A percentile compares a stretch with the other conserved stretches of the same genome.
Evolutionary conservation across 2,329 filamentous ascomycete species (phyloP).

Genomic region (Calonectria hongkongensis): DNA sequence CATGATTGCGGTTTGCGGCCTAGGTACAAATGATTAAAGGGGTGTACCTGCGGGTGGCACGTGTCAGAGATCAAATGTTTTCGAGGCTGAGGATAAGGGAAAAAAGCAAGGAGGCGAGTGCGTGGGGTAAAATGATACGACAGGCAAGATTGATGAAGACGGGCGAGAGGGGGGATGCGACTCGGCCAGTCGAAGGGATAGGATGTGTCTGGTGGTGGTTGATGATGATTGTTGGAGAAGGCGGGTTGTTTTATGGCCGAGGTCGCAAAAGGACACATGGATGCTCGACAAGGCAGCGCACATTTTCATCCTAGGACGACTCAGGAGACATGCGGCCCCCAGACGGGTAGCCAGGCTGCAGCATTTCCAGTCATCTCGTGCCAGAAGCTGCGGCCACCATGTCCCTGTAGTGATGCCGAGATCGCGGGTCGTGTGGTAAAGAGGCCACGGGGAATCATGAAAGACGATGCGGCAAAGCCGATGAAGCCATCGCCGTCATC

Average conservation of each 20-base stretch:
- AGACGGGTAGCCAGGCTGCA: constrained; percentile 39
- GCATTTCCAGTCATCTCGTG: constrained; percentile 37
- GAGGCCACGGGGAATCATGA: constrained; percentile 28
- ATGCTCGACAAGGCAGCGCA: constrained; percentile 52
- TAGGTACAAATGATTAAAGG: constrained; percentile 53
- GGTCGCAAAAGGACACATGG: constrained; percentile 56
- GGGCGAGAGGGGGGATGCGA: constrained; percentile 44
- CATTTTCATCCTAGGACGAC: constrained; percentile 36
- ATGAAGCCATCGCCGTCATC: constrained; percentile 50
- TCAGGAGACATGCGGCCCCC: constrained; percentile 24
- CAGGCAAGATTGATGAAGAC: constrained; percentile 39
- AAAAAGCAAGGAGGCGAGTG: constrained; percentile 33
- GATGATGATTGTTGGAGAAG: constrained; percentile 47
- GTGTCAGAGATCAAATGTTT: constrained; percentile 38
- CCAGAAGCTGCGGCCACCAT: constrained; percentile 21
- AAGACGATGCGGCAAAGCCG: constrained; percentile 37
- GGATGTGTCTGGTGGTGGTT: constrained; percentile 41
- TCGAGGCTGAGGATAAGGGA: constrained; percentile 45
- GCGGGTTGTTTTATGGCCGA: constrained; percentile 51
- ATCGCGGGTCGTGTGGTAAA: constrained; percentile 22
- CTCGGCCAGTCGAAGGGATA: constrained; percentile 27
- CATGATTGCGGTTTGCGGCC: constrained; percentile 82
- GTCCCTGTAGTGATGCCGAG: constrained; percentile 18
- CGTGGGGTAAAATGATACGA: constrained; percentile 41
- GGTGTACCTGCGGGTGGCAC: constrained; percentile 39